phyloP scores from a whole-genome alignment of 169 alveolate species.

The Babesia ovata region DNA sequence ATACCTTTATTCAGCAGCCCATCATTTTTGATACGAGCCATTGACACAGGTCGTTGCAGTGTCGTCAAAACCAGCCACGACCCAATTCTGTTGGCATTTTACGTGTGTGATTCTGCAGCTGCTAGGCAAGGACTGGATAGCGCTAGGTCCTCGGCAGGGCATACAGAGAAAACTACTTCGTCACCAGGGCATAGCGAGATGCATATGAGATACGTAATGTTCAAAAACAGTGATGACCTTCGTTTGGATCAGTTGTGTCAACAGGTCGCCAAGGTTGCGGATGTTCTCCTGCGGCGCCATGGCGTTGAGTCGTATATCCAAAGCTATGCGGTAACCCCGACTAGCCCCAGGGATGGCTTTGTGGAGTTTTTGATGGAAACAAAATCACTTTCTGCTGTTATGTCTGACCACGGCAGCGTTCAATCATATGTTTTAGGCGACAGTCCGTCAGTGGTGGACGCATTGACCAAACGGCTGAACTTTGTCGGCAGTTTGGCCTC shows the following conservation, averaged over 20 bases:
- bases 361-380: constrained; percentile 79
- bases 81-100: constrained; percentile 7
- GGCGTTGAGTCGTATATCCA: constrained; percentile 88
- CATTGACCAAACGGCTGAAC: constrained; percentile 37
- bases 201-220: constrained; percentile 70
- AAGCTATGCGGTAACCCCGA: constrained; percentile 82
- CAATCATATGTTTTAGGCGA: constrained; percentile 12
- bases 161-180: neutral
- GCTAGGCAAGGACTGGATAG: neutral
- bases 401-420: constrained; percentile 26
- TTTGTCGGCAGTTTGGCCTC: constrained; percentile 96
- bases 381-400: constrained; percentile 41
- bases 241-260: constrained; percentile 92
- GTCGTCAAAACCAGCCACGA: constrained; percentile 13
- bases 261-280: constrained; percentile 87
- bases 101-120: neutral
- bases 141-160: neutral
- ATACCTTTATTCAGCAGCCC: constrained; percentile 29
- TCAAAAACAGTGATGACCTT: constrained; percentile 95
- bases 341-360: constrained; percentile 84
- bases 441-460: neutral
- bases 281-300: constrained; percentile 85
- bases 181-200: neutral
- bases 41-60: constrained; percentile 12
- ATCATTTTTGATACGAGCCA: neutral